A percentile compares a stretch with the other conserved stretches of the same genome.
These are phyloP conservation scores for Penicillium decumbens DNA, from an alignment of 2,329 filamentous ascomycete species.

Conservation along the genomic window DNA sequence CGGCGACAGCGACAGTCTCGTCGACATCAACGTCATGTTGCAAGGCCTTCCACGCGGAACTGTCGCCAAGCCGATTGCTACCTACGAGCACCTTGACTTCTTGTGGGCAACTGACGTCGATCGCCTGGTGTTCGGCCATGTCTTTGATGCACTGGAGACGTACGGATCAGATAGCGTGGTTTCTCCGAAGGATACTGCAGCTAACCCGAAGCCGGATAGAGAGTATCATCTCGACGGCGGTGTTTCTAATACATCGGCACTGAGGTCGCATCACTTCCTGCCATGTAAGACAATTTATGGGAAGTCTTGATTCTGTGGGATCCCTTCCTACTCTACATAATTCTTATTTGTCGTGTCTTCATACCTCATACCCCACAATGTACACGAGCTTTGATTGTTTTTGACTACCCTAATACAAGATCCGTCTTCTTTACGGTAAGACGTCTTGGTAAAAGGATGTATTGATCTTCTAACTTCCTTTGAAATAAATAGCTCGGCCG, in stretches of 20 bases:
- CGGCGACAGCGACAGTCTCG: conserved; percentile 85
- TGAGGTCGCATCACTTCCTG: conserved; percentile 1
- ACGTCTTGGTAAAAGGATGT: too few species aligned
- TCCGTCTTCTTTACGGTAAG: background rate
- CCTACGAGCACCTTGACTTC: conserved; percentile 96
- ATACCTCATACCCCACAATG: conserved; percentile 2
- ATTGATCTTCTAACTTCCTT: too few species aligned
- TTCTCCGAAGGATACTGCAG: background rate
- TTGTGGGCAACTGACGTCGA: conserved; percentile 88
- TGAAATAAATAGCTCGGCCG: too few species aligned
- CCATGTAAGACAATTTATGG: background rate
- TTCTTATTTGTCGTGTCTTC: background rate
- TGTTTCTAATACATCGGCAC: conserved; percentile 16
- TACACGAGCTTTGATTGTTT: background rate
- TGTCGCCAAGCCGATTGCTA: conserved; percentile 76
- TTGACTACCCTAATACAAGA: background rate
- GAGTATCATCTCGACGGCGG: conserved; percentile 4
- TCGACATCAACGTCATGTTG: conserved; percentile 91
- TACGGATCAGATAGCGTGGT: conserved; percentile 36
- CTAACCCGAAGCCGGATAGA: background rate
- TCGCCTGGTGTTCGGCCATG: conserved; percentile 78
- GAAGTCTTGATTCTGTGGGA: background rate
- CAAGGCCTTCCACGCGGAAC: conserved; percentile 81
- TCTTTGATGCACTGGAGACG: conserved; percentile 79
- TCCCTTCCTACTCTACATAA: background rate